Evolutionary conservation across 2,329 filamentous ascomycete species (phyloP).

Genomic region (Aspergillus phoenicis): DNA sequence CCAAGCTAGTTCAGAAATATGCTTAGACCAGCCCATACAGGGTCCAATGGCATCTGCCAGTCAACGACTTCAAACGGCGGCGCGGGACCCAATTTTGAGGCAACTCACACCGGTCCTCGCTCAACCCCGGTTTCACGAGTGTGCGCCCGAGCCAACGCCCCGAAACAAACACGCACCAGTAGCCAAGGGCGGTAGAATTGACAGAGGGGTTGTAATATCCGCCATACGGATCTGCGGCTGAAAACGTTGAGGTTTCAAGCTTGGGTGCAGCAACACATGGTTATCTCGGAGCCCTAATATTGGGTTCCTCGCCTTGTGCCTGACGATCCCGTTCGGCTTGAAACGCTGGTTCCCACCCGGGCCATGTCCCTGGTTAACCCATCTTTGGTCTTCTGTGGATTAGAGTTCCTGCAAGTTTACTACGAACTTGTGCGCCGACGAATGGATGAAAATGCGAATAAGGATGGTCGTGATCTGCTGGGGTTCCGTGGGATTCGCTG

Average conservation of each 20-base stretch:
- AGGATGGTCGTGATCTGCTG: conserved; percentile 2
- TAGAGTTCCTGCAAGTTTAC: neutral
- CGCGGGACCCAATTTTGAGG: neutral
- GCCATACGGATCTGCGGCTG: conserved; percentile 2
- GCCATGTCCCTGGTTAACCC: neutral
- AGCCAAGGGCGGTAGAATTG: neutral
- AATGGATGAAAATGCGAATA: neutral
- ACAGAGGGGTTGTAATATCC: conserved; percentile 3
- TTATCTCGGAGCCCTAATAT: conserved; percentile 7
- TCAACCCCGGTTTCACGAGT: conserved; percentile 2
- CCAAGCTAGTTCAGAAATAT: neutral
- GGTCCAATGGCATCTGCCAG: conserved; percentile 2
- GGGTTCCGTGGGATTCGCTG: neutral
- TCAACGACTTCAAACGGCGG: neutral
- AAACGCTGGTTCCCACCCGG: conserved; percentile 2
- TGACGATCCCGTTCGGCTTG: conserved; percentile 1
- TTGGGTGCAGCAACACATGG: neutral
- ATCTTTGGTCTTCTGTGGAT: neutral
- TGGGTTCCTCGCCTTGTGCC: neutral
- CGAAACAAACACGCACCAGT: conserved; percentile 1
- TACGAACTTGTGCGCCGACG: neutral
- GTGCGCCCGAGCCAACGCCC: neutral
- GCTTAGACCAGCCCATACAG: neutral
- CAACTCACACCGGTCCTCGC: neutral
- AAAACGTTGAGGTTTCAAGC: neutral